Conservation (phyloP, 2,329 filamentous ascomycete genomes). For the Cladosporium sp. region DNA sequence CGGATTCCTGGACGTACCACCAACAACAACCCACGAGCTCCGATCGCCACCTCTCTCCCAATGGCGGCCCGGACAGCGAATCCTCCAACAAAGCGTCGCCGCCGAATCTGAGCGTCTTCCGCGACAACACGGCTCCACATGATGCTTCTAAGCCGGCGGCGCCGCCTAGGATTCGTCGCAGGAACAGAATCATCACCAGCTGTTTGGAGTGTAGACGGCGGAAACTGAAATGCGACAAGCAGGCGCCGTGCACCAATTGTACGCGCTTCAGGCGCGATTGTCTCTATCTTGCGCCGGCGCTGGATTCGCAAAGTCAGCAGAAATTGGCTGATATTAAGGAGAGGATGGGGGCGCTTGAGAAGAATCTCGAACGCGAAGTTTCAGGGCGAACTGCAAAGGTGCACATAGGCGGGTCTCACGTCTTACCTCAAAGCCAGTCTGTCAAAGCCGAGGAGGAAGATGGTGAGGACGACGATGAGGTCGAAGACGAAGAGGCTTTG, state of each 20-base stretch:
- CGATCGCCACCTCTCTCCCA: background rate
- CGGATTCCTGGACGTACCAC: slow-evolving; percentile 18
- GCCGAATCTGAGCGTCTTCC: slow-evolving; percentile 15
- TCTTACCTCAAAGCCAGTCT: slow-evolving; percentile 4
- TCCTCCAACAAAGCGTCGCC: slow-evolving; percentile 4
- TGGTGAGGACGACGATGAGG: slow-evolving; percentile 52
- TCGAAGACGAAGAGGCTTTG: slow-evolving; percentile 53
- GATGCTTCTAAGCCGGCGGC: slow-evolving; percentile 19
- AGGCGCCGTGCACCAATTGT: slow-evolving; percentile 66
- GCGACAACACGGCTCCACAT: slow-evolving; percentile 10
- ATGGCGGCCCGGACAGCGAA: slow-evolving; percentile 1
- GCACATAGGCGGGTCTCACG: slow-evolving; percentile 23
- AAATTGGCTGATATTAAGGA: slow-evolving; percentile 74
- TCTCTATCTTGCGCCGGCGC: slow-evolving; percentile 60
- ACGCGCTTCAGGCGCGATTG: slow-evolving; percentile 48
- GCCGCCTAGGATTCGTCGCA: slow-evolving; percentile 20
- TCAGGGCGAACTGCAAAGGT: slow-evolving; percentile 39
- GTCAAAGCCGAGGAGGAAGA: slow-evolving; percentile 38
- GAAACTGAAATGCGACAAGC: slow-evolving; percentile 74
- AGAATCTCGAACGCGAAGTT: slow-evolving; percentile 64
- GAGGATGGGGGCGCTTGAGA: slow-evolving; percentile 67
- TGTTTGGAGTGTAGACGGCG: slow-evolving; percentile 68
- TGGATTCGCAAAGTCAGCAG: slow-evolving; percentile 65
- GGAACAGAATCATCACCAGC: slow-evolving; percentile 55
- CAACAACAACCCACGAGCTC: slow-evolving; percentile 2